These are phyloP conservation scores for Aleurites moluccanus DNA, from an alignment of 441 rosid genomes.

Conservation along the genomic window DNA sequence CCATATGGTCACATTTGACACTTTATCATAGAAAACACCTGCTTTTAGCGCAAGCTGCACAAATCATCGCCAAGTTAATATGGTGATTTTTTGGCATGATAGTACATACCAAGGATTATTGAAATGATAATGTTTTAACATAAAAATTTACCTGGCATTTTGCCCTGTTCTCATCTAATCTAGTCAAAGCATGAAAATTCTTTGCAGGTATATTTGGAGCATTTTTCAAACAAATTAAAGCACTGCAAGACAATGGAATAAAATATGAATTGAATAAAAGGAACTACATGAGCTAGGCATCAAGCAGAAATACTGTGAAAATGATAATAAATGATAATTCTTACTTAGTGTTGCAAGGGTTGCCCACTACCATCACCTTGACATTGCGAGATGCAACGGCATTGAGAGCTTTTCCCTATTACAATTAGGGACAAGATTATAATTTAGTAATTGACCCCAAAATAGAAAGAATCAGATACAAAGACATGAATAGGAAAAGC, in stretches of 20 bases:
- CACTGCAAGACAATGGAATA: conserved; percentile 44
- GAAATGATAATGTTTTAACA: neutral
- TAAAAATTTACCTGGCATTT: conserved; percentile 76
- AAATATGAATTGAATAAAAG: conserved; percentile 1
- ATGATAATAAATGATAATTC: conserved; percentile 21
- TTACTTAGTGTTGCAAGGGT: conserved; percentile 99
- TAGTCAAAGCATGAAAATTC: conserved; percentile 91
- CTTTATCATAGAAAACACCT: conserved; percentile 85
- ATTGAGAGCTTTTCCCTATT: conserved; percentile 91
- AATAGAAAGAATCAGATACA: neutral
- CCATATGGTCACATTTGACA: conserved; percentile 94
- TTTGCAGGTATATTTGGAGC: conserved; percentile 96
- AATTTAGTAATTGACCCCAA: neutral
- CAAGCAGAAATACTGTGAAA: conserved; percentile 1
- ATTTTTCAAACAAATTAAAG: conserved; percentile 86
- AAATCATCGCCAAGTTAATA: neutral
- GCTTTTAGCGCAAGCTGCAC: conserved; percentile 35
- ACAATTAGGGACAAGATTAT: conserved; percentile 13
- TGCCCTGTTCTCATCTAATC: conserved; percentile 92
- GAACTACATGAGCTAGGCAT: conserved; percentile 4
- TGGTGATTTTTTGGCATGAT: neutral
- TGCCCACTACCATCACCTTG: conserved; percentile 92
- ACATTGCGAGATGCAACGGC: conserved; percentile 82
- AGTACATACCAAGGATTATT: neutral
- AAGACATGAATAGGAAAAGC: conserved; percentile 8